These are phyloP conservation scores for Peronospora destructor DNA, from an alignment of 352 stramenopile species.

Conservation along the genomic window DNA sequence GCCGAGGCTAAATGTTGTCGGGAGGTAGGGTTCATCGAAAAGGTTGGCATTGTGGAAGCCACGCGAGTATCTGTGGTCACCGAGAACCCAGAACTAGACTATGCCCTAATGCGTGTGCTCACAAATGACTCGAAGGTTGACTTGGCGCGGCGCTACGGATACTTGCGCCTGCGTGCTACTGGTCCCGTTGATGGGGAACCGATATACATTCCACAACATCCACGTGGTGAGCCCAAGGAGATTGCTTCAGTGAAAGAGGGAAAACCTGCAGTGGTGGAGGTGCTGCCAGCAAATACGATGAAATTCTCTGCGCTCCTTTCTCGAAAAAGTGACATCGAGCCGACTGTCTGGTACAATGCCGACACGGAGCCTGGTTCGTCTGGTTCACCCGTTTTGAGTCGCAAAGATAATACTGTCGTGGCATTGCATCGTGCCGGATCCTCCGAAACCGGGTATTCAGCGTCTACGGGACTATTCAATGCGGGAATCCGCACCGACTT, in stretches of 20 bases:
- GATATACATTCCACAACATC: constrained; percentile 60
- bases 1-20: constrained; percentile 45
- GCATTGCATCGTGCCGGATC: constrained; percentile 55
- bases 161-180: constrained; percentile 30
- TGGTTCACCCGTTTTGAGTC: constrained; percentile 50
- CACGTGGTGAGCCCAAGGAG: constrained; percentile 48
- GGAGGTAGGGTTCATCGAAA: constrained; percentile 24
- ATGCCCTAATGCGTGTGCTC: constrained; percentile 44
- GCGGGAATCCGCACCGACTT: constrained; percentile 28
- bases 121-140: constrained; percentile 22
- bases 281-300: constrained; percentile 8
- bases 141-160: constrained; percentile 42
- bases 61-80: constrained; percentile 33
- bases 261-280: constrained; percentile 33
- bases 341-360: constrained; percentile 57
- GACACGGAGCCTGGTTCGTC: constrained; percentile 63
- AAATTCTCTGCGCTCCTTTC: constrained; percentile 2
- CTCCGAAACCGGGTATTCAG: constrained; percentile 27
- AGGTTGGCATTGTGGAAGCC: constrained; percentile 40
- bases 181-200: constrained; percentile 43
- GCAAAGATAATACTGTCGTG: constrained; percentile 53
- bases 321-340: constrained; percentile 25
- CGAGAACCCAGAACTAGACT: constrained; percentile 46
- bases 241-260: constrained; percentile 47
- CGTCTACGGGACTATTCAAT: constrained; percentile 26